Base-by-base conservation (phyloP, 2,329 filamentous ascomycete species). In the Neofusicoccum umdonicola region DNA sequence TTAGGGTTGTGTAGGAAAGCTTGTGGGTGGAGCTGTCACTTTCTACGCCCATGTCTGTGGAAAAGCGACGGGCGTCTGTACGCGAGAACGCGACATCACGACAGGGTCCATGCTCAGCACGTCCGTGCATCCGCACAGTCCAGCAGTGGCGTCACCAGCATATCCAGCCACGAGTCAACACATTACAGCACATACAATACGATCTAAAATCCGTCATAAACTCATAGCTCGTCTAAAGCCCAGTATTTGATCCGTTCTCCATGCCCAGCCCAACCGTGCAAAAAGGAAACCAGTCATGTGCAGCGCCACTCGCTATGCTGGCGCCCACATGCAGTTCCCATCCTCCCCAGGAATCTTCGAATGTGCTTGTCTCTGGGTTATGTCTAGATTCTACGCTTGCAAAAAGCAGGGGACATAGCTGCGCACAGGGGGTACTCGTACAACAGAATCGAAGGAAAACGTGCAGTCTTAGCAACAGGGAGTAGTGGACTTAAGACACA, bases 401-500 rank as follows among this genome's bases (percentile, higher is more conserved):
- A 48, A 34, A 39, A 44, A 45, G 41, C 42, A 60, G 44, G 47
- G 42, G 31, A 47, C 44, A 60, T 8, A 39, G 42, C 19, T 35
- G 44, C 50, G 61, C 61, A 57, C 44, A 64, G 31, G 39, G 51
- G 52, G 62, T 64, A 64, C 52, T 64, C 34, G 62, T 39, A 50
- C 15, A 45, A 41, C 6, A 54, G n/a, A 9, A 42, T 5, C 17
- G 12, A 34, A 56, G 50, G 37, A 13, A 58, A 58, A 58, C 15
- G 52, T 47, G 15, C 52, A 35, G 37, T 50, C 31, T 41, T 13
- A 56, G 61, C 62, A 44, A 47, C 51, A 19, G 27, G 31, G 51
- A 8, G 13, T 22, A 22, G 35, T 27, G 35, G 15, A 15, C 17
- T 34, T 13, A 31, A 31, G 17, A 34, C 39, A 19, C 39, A 34